Conservation (phyloP, 371 early-diverging fungal genomes). For the Coemansia sp. region DNA sequence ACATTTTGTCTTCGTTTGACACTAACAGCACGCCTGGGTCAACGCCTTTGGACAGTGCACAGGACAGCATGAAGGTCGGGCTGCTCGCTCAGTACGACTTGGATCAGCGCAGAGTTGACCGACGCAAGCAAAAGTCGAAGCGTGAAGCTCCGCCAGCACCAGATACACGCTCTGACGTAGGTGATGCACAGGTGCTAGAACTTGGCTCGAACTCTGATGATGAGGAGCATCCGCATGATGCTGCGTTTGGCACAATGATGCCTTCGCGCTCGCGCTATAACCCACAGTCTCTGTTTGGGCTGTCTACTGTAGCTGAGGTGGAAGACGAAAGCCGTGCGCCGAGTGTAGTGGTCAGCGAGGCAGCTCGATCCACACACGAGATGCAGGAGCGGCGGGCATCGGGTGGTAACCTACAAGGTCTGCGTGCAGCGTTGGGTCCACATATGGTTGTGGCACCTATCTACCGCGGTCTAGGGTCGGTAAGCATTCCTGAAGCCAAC, state of each 20-base stretch:
- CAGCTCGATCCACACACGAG: neutral
- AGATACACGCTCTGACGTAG: neutral
- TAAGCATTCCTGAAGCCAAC: slow-evolving; percentile 6
- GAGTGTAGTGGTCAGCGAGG: slow-evolving; percentile 29
- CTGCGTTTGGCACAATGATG: slow-evolving; percentile 28
- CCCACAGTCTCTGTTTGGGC: slow-evolving; percentile 27
- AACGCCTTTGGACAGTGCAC: slow-evolving; percentile 37
- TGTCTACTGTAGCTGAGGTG: slow-evolving; percentile 40
- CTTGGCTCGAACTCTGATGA: neutral
- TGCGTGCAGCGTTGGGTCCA: slow-evolving; percentile 17
- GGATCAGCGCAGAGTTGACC: slow-evolving; percentile 25
- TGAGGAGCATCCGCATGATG: slow-evolving; percentile 1
- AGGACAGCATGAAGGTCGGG: slow-evolving; percentile 37
- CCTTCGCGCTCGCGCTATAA: slow-evolving; percentile 27
- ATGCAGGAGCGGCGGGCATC: slow-evolving; percentile 23
- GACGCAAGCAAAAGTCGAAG: slow-evolving; percentile 11
- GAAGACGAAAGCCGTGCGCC: slow-evolving; percentile 34
- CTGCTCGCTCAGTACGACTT: slow-evolving; percentile 42
- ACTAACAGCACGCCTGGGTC: slow-evolving; percentile 40
- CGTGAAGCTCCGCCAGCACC: slow-evolving; percentile 1
- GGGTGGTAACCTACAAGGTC: neutral
- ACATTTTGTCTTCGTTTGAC: slow-evolving; percentile 41
- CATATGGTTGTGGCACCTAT: slow-evolving; percentile 11
- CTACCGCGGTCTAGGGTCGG: slow-evolving; percentile 14
- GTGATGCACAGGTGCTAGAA: neutral